Base-by-base conservation (phyloP, 2,329 filamentous ascomycete genomes). In the Nakataea oryzae region DNA sequence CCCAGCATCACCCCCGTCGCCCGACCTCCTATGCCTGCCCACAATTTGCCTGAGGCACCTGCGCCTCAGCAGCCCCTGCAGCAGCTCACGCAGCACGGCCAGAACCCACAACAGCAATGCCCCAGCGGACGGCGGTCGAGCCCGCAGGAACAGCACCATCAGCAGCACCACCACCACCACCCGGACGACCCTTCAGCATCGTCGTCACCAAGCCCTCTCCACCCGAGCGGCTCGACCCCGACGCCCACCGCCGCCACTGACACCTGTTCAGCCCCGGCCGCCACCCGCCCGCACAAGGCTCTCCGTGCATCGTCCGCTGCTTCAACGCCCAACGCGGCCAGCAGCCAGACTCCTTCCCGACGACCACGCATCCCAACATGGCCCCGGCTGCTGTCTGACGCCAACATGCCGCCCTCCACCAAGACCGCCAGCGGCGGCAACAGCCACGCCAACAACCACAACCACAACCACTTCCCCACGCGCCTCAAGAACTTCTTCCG, bases 401-500 rank as follows among this genome's bases (percentile, higher is more conserved):
- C 41, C 41, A 55, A 65, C 63, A 60, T 61, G 41, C 41, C 41
- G 41, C 24, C 41, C 41, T 47, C 62, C 62, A 62, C 61, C 62
- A 65, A 66, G 62, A 63, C 65, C 63, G 58, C 58, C 62, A 61
- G 65, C 65, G 68, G 72, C 41, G 21, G 21, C 41, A 50, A n/a
- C 41, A 24, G 41, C 63, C 63, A 84, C 83, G 81, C 79, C 81
- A 63, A 76, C 80, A 65, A 76, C 78, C 70, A 86, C 74, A 77
- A 74, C 73, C 76, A 79, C 67, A 77, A 75, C 74, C 85, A 86
- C 71, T 86, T 88, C 70, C 86, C 85, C 66, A 85, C 87, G 73
- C 86, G 85, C 71, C 73, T 89, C 68, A 87, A 85, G 78, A 88
- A 84, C 74, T 88, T 89, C 78, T 89, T 89, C 75, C 85, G 85